A percentile compares a stretch with the other conserved stretches of the same genome.
Conservation (phyloP, 2,329 filamentous ascomycete genomes). For the Alternaria angustiovoidea region DNA sequence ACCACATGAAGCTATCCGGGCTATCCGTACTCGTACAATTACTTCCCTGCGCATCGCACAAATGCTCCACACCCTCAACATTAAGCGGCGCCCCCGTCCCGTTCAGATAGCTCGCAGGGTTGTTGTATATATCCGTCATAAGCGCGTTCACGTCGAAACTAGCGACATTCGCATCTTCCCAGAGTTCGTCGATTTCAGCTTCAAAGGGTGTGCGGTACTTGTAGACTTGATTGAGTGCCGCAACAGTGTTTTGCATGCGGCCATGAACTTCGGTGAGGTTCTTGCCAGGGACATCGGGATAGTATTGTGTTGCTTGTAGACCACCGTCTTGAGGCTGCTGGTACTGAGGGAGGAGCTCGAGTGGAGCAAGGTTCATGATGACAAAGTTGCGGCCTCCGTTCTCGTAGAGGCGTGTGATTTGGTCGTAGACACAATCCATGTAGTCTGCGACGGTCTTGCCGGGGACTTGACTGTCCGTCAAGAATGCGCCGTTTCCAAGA, state of each 20-base stretch:
- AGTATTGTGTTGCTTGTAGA: constrained; percentile 55
- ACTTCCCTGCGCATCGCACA: constrained; percentile 58
- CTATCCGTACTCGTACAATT: constrained; percentile 48
- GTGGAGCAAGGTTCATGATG: constrained; percentile 72
- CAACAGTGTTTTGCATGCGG: constrained; percentile 62
- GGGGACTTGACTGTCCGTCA: constrained; percentile 68
- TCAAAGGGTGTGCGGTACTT: constrained; percentile 61
- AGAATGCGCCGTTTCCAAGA: constrained; percentile 70
- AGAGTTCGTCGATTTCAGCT: constrained; percentile 52
- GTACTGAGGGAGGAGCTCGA: constrained; percentile 75
- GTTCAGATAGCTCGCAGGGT: constrained; percentile 69
- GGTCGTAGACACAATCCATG: constrained; percentile 71
- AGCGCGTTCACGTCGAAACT: constrained; percentile 71
- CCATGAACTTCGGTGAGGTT: constrained; percentile 61
- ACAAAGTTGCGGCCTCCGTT: constrained; percentile 75
- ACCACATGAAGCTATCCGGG: constrained; percentile 73
- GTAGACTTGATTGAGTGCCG: constrained; percentile 61
- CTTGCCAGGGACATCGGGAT: constrained; percentile 54
- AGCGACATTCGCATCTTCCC: constrained; percentile 66
- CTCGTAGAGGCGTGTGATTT: constrained; percentile 69
- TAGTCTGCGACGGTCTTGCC: constrained; percentile 71
- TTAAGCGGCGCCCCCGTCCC: constrained; percentile 66
- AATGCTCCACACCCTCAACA: constrained; percentile 65
- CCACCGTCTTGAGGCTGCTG: constrained; percentile 59
- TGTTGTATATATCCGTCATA: constrained; percentile 69